These are phyloP conservation scores for Aspergillus bridgeri DNA, from an alignment of 495 filamentous ascomycete genomes.

Conservation along the genomic window DNA sequence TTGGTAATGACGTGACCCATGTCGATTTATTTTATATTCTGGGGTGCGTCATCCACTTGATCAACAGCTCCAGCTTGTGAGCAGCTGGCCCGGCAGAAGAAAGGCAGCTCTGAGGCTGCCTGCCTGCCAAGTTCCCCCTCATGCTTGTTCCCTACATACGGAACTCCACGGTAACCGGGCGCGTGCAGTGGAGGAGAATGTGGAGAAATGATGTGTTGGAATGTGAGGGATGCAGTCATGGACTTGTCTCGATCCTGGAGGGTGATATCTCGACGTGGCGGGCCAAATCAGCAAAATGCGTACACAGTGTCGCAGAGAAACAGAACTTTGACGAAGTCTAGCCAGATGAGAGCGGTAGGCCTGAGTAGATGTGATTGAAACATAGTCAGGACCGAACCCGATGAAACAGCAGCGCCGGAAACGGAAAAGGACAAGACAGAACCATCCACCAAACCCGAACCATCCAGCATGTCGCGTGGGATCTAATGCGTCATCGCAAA, in stretches of 20 bases:
- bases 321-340: neutral
- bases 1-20: neutral
- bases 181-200: constrained; percentile 17
- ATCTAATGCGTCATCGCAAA: neutral
- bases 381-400: neutral
- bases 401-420: constrained; percentile 21
- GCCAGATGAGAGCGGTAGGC: neutral
- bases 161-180: neutral
- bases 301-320: neutral
- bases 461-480: neutral
- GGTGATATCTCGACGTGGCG: neutral
- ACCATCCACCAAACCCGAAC: neutral
- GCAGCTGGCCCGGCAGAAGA: neutral
- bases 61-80: constrained; percentile 2
- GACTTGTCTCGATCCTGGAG: neutral
- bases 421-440: constrained; percentile 8
- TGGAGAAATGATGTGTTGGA: constrained; percentile 14
- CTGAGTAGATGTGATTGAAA: neutral
- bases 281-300: neutral
- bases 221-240: constrained; percentile 5
- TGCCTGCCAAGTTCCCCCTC: neutral
- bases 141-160: neutral
- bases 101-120: neutral
- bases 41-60: constrained; percentile 12
- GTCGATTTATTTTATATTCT: neutral